phyloP scores from a whole-genome alignment of 2,329 filamentous ascomycete genomes.

The Xylariaceae sp. region DNA sequence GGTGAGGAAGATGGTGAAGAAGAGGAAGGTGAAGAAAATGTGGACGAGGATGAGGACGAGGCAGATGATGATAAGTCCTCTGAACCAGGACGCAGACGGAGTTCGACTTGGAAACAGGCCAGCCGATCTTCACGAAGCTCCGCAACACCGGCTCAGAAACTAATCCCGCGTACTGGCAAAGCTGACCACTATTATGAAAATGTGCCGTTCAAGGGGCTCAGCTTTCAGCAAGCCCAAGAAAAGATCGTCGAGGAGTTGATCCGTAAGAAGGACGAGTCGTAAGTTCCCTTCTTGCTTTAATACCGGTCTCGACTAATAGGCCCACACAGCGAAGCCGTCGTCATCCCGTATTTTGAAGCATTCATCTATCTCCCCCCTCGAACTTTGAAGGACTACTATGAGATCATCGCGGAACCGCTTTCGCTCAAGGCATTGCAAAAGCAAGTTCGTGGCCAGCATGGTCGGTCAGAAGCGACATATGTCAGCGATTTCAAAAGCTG shows the following conservation, averaged over 20 bases:
- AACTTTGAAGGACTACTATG: slow-evolving; percentile 77
- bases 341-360: slow-evolving; percentile 61
- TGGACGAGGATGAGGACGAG: slow-evolving; percentile 10
- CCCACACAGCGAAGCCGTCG: slow-evolving; percentile 49
- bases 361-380: slow-evolving; percentile 76
- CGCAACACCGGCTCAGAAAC: slow-evolving; percentile 27
- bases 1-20: slow-evolving; percentile 23
- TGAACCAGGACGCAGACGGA: slow-evolving; percentile 15
- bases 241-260: slow-evolving; percentile 74
- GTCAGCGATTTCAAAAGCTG: slow-evolving; percentile 71
- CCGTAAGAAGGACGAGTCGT: slow-evolving; percentile 62
- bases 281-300: slow-evolving; percentile 27
- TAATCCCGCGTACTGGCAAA: slow-evolving; percentile 34
- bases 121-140: slow-evolving; percentile 29
- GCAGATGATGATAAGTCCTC: slow-evolving; percentile 23
- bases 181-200: slow-evolving; percentile 50
- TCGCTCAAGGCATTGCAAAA: slow-evolving; percentile 75
- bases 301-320: slow-evolving; percentile 1
- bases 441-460: slow-evolving; percentile 65
- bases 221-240: slow-evolving; percentile 79
- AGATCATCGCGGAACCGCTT: slow-evolving; percentile 72
- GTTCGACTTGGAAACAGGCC: slow-evolving; percentile 30
- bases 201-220: slow-evolving; percentile 63
- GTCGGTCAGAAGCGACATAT: slow-evolving; percentile 58
- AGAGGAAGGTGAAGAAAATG: slow-evolving; percentile 1